Evolutionary conservation across 257 asterid genomes (phyloP), one percentile per base, ranked within the genome.

Genomic region (Lycium ferocissimum): DNA sequence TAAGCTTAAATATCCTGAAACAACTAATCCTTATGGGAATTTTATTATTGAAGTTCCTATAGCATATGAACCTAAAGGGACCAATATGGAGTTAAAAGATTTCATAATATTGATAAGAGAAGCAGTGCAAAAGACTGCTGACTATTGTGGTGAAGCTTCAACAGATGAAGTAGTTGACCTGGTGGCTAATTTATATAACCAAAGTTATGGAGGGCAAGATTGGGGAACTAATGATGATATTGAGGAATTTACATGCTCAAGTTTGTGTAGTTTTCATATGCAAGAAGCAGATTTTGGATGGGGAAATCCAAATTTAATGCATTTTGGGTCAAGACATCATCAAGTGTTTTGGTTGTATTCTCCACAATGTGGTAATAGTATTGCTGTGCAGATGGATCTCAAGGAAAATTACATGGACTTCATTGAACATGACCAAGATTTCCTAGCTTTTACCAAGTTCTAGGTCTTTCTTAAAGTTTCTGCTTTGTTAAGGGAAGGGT

Each of bases 21-120:
- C 84, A 13, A 58, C 53, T 35, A 79, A 18, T 35, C 45, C 76
- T 18, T 85, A 63, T 20, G 84, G 84, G 10, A 85, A 85, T 83
- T 80, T 85, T 13, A 63, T 63, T 18, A 63, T 85, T 62, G 80
- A 76, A 13, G 7, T 33, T 9, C 56, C 35, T 0, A 54, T 79
- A 7, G 2, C 11, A 5, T 65, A 43, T 80, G 37, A 38, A 9
- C 69, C 84, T 9, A 80, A 51, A 5, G 61, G 4, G 10, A 67
- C 3, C 1, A n/a, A 33, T 4, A 8, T 65, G 14, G 84, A 65
- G 15, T 38, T 85, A 49, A n/a, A 53, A 51, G 82, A 85, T 33
- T 6, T 85, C 17, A 67, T 80, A 6, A 15, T 6, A 22, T 37
- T 11, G 37, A 38, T 84, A 6, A 62, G 49, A 3, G 59, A 75